Evolutionary conservation across 352 stramenopile species (phyloP).

Genomic region (Phytophthora tubulina): DNA sequence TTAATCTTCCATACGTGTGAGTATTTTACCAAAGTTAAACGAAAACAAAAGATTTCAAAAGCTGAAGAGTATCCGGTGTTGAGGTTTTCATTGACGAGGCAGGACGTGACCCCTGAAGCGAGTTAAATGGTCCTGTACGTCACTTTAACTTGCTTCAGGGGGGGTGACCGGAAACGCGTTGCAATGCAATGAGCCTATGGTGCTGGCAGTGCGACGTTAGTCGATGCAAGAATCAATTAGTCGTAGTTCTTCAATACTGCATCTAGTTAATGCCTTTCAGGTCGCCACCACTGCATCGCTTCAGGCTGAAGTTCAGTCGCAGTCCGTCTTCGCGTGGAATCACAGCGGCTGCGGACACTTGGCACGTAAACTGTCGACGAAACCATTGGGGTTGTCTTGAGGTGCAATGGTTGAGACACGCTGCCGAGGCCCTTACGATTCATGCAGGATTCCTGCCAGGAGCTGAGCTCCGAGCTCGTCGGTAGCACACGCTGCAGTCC

Average conservation of each 20-base stretch:
- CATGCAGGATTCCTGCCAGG: too few relatives aligned
- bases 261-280: too few relatives aligned
- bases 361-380: too few relatives aligned
- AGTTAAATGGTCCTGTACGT: too few relatives aligned
- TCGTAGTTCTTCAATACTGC: too few relatives aligned
- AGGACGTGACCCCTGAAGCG: background rate
- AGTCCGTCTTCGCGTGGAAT: too few relatives aligned
- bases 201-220: background rate
- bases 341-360: too few relatives aligned
- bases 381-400: background rate
- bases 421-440: background rate
- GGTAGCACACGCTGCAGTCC: background rate
- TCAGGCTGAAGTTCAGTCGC: too few relatives aligned
- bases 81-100: background rate
- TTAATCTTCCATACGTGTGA: conserved; percentile 40
- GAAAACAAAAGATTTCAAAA: conserved; percentile 38
- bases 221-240: too few relatives aligned
- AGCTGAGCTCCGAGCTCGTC: too few relatives aligned
- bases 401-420: background rate
- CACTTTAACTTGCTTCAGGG: too few relatives aligned
- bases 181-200: background rate
- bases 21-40: conserved; percentile 40
- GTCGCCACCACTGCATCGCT: too few relatives aligned
- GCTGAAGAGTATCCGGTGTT: conserved; percentile 4
- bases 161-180: background rate